These are phyloP conservation scores for Pouteria campechiana DNA, from an alignment of 179 eudicot genomes.

Conservation along the genomic window DNA sequence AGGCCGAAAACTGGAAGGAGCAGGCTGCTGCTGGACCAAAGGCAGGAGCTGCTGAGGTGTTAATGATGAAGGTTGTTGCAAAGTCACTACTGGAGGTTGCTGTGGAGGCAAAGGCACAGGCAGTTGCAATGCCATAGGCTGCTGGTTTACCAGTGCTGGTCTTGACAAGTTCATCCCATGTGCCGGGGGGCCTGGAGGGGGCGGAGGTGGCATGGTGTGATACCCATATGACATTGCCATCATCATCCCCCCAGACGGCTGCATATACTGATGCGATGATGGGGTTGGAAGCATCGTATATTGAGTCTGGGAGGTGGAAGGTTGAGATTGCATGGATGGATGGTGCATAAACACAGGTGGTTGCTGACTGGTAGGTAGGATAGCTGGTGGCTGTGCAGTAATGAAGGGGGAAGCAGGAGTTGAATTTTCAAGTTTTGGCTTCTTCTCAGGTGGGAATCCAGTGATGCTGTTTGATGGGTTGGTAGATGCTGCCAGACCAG, in stretches of 20 bases:
- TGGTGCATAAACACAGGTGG: constrained; percentile 39
- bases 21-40: constrained; percentile 35
- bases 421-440: constrained; percentile 20
- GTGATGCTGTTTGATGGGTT: constrained; percentile 25
- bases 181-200: constrained; percentile 35
- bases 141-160: constrained; percentile 45
- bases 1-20: constrained; percentile 53
- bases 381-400: constrained; percentile 15
- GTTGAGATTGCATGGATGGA: constrained; percentile 25
- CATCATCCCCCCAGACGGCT: constrained; percentile 26
- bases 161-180: constrained; percentile 39
- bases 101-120: constrained; percentile 21
- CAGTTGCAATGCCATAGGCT: constrained; percentile 28
- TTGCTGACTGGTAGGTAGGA: constrained; percentile 25
- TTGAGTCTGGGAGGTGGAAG: constrained; percentile 27
- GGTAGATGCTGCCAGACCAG: constrained; percentile 37
- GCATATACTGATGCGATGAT: constrained; percentile 50
- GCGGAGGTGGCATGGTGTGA: constrained; percentile 33
- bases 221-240: constrained; percentile 40
- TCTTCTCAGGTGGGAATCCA: constrained; percentile 11
- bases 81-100: constrained; percentile 10
- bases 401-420: constrained; percentile 20
- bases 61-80: constrained; percentile 27
- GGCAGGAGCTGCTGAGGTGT: constrained; percentile 25
- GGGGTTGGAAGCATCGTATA: constrained; percentile 33